Evolutionary conservation across 805 yeast species (phyloP), one percentile per base, ranked within the genome.

Genomic region (Hanseniaspora occidentalis): DNA sequence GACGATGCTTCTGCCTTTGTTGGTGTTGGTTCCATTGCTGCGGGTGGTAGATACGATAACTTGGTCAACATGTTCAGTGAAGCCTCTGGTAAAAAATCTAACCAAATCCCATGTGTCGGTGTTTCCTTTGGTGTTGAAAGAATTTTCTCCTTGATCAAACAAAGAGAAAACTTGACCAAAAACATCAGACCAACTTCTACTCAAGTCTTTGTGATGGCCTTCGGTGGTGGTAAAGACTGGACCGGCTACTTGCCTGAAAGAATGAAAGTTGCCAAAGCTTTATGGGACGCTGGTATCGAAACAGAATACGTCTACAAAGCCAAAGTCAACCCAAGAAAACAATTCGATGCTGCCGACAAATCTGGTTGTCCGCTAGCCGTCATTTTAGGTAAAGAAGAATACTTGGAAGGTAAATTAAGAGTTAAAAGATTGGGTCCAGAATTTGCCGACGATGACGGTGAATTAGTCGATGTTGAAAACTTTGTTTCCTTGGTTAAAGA

Each of bases 181-280:
- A 71, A 50, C 43, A 69, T 88, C 42, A 76, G 92, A 51, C 77
- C 96, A 26, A 72, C 88, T 22, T 77, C 89, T 29, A 94, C 98
- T 16, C 94, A 92, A 60, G 97, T 84, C 11, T 92, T 70, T 56
- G 80, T 92, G 38, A 88, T 92, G 96, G 97, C 98, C 1, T 88
- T 92, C 56, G 98, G 98, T 49, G 97, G 96, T 54, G 98, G 97
- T 53, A 83, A 83, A 52, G 94, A 81, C 46, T 88, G 96, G 96
- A 77, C 70, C 45, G 98, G 97, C 6, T 85, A 84, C 66, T 66
- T 92, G 54, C 74, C 77, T 43, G 96, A 92, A 66, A 80, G 98
- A 67, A 86, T 92, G 95, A 52, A 71, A 23, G 73, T 92, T 36
- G 77, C 96, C 40, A 79, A 84, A 54, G 60, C 68, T 51, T 71